Conservation (phyloP, 1,284 basidiomycete species). For the Puccinia novopanici region DNA sequence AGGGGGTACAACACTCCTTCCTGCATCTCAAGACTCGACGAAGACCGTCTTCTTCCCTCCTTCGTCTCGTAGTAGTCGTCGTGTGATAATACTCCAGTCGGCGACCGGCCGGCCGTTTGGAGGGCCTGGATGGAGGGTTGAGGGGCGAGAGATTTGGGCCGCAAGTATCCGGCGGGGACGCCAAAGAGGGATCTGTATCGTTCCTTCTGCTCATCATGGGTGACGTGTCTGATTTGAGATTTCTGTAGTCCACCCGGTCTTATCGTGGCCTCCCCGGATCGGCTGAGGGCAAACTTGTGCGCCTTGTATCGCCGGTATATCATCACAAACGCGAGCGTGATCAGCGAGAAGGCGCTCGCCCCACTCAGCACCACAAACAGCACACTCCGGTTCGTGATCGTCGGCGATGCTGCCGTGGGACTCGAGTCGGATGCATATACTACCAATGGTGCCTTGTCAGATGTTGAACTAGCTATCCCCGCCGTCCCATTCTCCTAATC, state of each 20-base stretch:
- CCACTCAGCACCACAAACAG: conserved; percentile 9
- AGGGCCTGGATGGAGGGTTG: neutral
- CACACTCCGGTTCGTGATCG: neutral
- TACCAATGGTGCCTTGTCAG: conserved; percentile 8
- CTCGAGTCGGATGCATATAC: conserved; percentile 22
- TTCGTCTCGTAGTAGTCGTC: neutral
- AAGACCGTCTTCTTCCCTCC: neutral
- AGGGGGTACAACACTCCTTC: neutral
- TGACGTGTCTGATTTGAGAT: conserved; percentile 12
- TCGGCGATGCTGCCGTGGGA: neutral
- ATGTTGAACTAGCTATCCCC: neutral
- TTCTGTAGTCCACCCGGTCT: conserved; percentile 8
- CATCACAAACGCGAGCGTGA: conserved; percentile 1
- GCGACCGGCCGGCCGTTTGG: neutral
- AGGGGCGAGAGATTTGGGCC: conserved; percentile 11
- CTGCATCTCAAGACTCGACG: neutral
- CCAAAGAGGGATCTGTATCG: conserved; percentile 25
- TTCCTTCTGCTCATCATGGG: conserved; percentile 33
- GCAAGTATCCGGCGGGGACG: conserved; percentile 28
- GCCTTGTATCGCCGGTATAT: conserved; percentile 27
- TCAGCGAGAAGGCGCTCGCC: conserved; percentile 12
- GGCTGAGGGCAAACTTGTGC: neutral
- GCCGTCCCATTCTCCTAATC: neutral
- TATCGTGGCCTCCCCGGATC: neutral
- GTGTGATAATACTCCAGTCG: neutral